phyloP scores from a whole-genome alignment of 345 rosid species.

The Punica granatum region DNA sequence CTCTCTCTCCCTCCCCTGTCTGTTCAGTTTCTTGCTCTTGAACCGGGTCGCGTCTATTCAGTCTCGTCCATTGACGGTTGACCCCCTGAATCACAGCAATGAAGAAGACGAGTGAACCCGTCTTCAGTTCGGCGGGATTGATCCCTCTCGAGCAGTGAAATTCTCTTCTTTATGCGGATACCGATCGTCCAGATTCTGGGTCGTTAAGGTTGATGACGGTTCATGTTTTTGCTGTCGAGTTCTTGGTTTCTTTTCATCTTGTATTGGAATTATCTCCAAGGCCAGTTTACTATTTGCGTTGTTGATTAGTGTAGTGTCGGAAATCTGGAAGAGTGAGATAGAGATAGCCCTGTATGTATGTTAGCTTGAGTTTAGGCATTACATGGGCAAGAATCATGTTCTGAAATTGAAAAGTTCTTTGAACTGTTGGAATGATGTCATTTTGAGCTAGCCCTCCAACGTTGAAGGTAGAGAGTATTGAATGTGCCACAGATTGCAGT shows the following conservation, averaged over 20 bases:
- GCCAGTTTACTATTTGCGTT: not conserved
- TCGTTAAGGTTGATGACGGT: not conserved
- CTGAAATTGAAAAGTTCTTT: not conserved
- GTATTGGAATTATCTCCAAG: not conserved
- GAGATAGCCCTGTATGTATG: not conserved
- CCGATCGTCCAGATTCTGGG: not conserved
- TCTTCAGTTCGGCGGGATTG: not conserved
- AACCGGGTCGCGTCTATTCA: slow-evolving; percentile 8
- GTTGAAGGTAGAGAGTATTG: not conserved
- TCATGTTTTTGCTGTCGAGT: not conserved
- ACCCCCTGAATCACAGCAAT: not conserved
- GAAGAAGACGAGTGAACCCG: not conserved
- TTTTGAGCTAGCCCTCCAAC: not conserved
- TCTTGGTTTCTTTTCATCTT: not conserved
- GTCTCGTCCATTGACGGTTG: not conserved
- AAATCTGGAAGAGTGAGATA: not conserved
- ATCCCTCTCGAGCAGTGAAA: not conserved
- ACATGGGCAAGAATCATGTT: not conserved
- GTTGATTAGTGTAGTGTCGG: not conserved
- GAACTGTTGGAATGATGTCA: not conserved
- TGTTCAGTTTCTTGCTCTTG: not conserved
- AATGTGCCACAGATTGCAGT: not conserved
- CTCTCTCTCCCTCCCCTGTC: not conserved
- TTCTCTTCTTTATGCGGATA: not conserved
- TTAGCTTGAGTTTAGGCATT: not conserved